Evolutionary conservation across 345 rosid species (phyloP), one percentile per base, ranked within the genome.

Genomic region (Tarenaya hassleriana): DNA sequence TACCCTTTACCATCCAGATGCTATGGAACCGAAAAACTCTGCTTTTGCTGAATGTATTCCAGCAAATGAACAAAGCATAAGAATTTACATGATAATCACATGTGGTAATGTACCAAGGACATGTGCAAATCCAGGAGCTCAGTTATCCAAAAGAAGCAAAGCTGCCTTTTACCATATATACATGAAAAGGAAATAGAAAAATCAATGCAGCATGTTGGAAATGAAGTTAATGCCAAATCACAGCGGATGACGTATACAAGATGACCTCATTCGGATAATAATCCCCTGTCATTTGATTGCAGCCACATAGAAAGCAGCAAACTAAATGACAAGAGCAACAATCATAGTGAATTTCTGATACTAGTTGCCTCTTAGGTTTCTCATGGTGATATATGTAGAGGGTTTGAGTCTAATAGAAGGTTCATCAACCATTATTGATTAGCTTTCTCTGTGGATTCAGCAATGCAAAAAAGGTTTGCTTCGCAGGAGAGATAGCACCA

Each of bases 401-500:
- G 2, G 24, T 10, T 45, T 46, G 47, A 53, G 29, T 14, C 13
- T 38, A 40, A 53, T 46, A 8, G 41, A 37, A 53, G 1, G 53
- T 13, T 11, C 55, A 32, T 18, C 19, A 43, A 24, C 2, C 29
- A 16, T 9, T 31, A 44, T 15, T 45, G 40, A 43, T 52, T 33
- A 52, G 54, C 67, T 53, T 53, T 41, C 40, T 46, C 41, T 31
- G 8, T 39, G 61, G 60, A 31, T 47, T 39, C 6, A 7, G 18
- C 39, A 39, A 41, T 62, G 67, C 43, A 41, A 37, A 38, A 40
- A 43, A 72, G 72, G 68, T 74, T 55, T 63, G 67, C 64, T 55
- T 42, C 61, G 79, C 85, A 69, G 77, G 82, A 60, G 82, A 64
- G 67, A 79, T 74, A 77, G 49, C 67, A 62, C 77, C 77, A 76